Percentiles rank a stretch among this genome's conserved stretches.
phyloP scores from a whole-genome alignment of 1,284 basidiomycete genomes.

The Fomitiporia mediterranea region DNA sequence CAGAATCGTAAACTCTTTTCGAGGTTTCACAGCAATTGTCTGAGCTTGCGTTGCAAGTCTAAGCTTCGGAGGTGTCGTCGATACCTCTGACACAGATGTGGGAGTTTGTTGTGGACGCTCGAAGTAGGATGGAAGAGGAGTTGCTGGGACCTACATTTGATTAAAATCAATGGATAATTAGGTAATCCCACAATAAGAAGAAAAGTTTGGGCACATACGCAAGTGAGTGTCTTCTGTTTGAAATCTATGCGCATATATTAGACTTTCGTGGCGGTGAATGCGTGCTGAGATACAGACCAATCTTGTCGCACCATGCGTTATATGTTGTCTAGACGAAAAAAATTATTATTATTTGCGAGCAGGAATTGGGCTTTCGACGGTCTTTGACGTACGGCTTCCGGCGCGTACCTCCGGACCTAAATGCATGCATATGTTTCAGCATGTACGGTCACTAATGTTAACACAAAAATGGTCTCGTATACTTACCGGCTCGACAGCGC shows the following conservation, averaged over 20 bases:
- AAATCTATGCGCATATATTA: constrained; percentile 45
- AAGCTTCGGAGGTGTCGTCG: background rate
- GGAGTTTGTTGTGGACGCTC: constrained; percentile 11
- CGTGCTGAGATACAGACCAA: constrained; percentile 35
- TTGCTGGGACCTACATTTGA: constrained; percentile 18
- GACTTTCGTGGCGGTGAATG: background rate
- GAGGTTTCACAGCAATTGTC: constrained; percentile 18
- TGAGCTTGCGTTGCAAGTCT: constrained; percentile 10
- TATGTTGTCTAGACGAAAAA: constrained; percentile 44
- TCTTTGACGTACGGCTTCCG: constrained; percentile 44
- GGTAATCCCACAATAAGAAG: background rate
- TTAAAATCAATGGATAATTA: background rate
- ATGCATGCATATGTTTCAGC: constrained; percentile 18
- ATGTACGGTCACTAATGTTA: constrained; percentile 27
- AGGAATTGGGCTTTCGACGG: background rate
- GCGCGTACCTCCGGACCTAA: constrained; percentile 52
- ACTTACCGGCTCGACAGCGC: constrained; percentile 75
- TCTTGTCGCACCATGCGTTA: constrained; percentile 70
- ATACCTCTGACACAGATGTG: background rate
- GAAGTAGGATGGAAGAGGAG: constrained; percentile 15
- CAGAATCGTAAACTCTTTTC: constrained; percentile 42
- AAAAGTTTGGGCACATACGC: constrained; percentile 37
- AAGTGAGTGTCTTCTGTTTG: constrained; percentile 52
- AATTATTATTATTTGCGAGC: too few species aligned
- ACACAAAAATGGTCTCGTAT: constrained; percentile 24